Evolutionary conservation across 2,329 filamentous ascomycete species (phyloP), one percentile per base, ranked within the genome.

Genomic region (Cytospora paraplurivora): DNA sequence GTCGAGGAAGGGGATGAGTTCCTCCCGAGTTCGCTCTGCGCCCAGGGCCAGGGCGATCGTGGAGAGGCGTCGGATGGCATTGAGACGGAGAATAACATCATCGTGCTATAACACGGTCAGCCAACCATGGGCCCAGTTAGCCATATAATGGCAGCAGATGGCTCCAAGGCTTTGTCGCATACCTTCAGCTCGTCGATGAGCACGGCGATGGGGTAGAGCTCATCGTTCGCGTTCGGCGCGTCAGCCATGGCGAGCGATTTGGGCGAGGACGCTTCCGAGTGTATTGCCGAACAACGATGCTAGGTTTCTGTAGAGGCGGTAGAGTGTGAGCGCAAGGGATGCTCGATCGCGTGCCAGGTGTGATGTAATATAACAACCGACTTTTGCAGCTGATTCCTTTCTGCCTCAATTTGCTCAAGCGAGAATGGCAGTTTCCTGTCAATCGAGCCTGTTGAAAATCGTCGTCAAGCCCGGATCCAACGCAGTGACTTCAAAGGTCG

Each of bases 161-260:
- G 52, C 15, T 38, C 13, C 41, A 44, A 33, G 44, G 17, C 35
- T 51, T 52, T 27, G 52, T 37, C 56, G 73, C 78, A 73, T 86
- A 97, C 93, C 92, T 97, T 99, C 75, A 99, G 86, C 87, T 99
- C 95, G 79, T 99, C 95, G 80, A 99, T 99, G 80, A 99, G 89
- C 71, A 99, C 95, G 76, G 96, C 95, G 84, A 99, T 99, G 77
- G 95, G 95, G 80, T 98, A 99, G 75, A 99, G 93, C 88, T 98
- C 96, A 82, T 99, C 95, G 79, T 90, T 96, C 83, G 94, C 88
- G 80, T 89, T 91, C 78, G 89, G 85, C 81, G 89, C 90, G 82
- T 97, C 86, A 80, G 86, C 92, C 94, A 98, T 98, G 78, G 78
- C 85, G 85, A 80, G 77, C 74, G 73, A 72, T 67, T 67, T 57